Percentiles rank a stretch among this genome's conserved stretches.
Evolutionary conservation across 2,329 filamentous ascomycete genomes (phyloP).

Genomic region (Pseudonectria buxi): DNA sequence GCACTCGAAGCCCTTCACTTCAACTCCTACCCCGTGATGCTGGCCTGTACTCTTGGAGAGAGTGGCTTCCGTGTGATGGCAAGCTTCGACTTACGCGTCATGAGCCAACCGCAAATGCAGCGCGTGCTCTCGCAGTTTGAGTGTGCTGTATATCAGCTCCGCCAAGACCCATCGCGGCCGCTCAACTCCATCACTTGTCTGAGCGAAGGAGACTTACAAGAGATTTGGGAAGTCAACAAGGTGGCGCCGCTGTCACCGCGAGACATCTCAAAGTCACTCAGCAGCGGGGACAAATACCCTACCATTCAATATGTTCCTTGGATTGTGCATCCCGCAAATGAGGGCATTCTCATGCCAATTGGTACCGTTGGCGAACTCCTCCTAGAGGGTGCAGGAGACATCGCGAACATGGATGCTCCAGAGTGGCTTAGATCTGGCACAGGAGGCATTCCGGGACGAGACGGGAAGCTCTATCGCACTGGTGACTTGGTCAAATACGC

Average conservation of each 20-base stretch:
- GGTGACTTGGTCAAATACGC: constrained; percentile 20
- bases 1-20: constrained; percentile 52
- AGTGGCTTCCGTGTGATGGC: constrained; percentile 50
- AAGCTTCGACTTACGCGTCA: constrained; percentile 54
- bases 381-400: constrained; percentile 24
- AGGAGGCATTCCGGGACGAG: constrained; percentile 11
- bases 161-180: constrained; percentile 25
- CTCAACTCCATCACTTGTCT: constrained; percentile 31
- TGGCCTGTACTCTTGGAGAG: constrained; percentile 53
- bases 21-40: constrained; percentile 54
- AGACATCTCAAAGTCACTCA: constrained; percentile 9
- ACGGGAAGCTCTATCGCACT: constrained; percentile 16
- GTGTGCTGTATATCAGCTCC: constrained; percentile 42
- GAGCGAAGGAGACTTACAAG: constrained; percentile 27
- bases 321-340: constrained; percentile 21
- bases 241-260: constrained; percentile 12
- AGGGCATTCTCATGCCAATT: constrained; percentile 21
- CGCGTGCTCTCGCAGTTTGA: constrained; percentile 46
- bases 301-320: constrained; percentile 17
- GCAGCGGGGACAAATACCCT: constrained; percentile 17
- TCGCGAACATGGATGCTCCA: constrained; percentile 9
- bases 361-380: constrained; percentile 30
- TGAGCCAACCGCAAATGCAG: constrained; percentile 44
- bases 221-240: constrained; percentile 26
- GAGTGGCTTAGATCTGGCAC: constrained; percentile 17